These are phyloP conservation scores for Acanthamoeba rhysodes DNA, from an alignment of 208 protist species.

Conservation along the genomic window DNA sequence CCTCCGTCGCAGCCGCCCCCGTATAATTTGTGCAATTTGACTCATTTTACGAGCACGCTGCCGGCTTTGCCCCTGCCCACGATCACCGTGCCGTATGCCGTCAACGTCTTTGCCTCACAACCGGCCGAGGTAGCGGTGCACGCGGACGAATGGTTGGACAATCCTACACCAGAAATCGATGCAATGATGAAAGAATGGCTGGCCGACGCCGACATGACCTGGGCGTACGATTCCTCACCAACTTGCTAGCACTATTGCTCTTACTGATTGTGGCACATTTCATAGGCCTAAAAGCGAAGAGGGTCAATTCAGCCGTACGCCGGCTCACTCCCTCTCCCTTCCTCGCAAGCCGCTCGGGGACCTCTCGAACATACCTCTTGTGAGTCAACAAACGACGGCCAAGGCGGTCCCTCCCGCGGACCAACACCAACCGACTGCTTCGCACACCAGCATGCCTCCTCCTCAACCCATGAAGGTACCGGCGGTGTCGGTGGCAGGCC, in stretches of 20 bases:
- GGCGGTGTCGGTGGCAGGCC: neutral
- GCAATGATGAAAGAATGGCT: conserved; percentile 4
- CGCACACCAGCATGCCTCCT: conserved; percentile 1
- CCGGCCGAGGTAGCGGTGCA: neutral
- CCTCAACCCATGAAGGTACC: neutral
- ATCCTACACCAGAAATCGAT: conserved; percentile 34
- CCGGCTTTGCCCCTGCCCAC: conserved; percentile 25
- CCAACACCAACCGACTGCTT: neutral
- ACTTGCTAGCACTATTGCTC: neutral
- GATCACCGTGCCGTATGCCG: conserved; percentile 60
- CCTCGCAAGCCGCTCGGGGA: conserved; percentile 49
- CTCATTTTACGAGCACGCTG: conserved; percentile 16
- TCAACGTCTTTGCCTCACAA: conserved; percentile 45
- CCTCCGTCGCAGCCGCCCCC: conserved; percentile 14
- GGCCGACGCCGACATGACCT: conserved; percentile 18
- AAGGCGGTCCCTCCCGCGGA: neutral
- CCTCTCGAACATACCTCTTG: conserved; percentile 14
- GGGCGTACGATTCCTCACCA: conserved; percentile 11
- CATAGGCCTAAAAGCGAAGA: conserved; percentile 11
- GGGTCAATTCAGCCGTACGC: neutral
- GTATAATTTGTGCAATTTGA: conserved; percentile 65
- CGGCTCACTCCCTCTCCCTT: conserved; percentile 7
- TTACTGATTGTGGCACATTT: neutral
- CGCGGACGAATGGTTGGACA: neutral
- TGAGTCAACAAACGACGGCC: neutral